Base-by-base conservation (phyloP, 1,284 basidiomycete genomes). In the Apiotrichum mycotoxinovorans region DNA sequence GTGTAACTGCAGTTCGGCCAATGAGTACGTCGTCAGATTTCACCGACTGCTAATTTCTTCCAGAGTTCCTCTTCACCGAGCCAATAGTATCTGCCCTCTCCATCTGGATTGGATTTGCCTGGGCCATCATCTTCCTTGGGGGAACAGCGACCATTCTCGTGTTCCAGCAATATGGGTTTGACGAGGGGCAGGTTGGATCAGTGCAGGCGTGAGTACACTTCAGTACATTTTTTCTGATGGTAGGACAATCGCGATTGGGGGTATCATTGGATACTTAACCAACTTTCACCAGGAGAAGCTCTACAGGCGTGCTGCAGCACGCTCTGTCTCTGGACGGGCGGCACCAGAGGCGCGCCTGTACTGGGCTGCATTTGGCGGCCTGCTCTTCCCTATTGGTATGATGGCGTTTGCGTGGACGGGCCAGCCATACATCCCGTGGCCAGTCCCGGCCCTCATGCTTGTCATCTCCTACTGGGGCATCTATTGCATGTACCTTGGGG, bases 211-310 rank as follows among this genome's bases (percentile, higher is more conserved):
- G 38, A 22, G 30, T 30, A 30, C 7, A 12, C 30, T 12, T 7
- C 7, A 30, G 30, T 30, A 30, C 12, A 12, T 30, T 30, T 5
- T 30, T 12, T 30, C 30, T 30, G 30, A 30, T 12, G 5, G 30
- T 30, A 30, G 30, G 30, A 30, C 30, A 5, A 51, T 51, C 7
- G 45, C 42, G n/a, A 47, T 80, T 38, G 90, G 89, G 10, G 84
- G 87, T 2, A 81, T 84, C 64, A 57, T 91, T 37, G 90, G 88
- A 0, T 86, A 87, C 44, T 65, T 87, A 30, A 85, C 86, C 40
- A 88, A 91, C 73, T 75, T 53, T 61, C 75, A 71, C 56, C 73
- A 76, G 63, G 71, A 75, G 57, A 43, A 61, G 42, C 65, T 75
- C 17, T 75, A 73, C 58, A 59, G 49, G n/a, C 58, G 60, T 5